These are phyloP conservation scores for Tillandsia leiboldiana DNA, from an alignment of 176 grass and related monocot species.

Conservation along the genomic window DNA sequence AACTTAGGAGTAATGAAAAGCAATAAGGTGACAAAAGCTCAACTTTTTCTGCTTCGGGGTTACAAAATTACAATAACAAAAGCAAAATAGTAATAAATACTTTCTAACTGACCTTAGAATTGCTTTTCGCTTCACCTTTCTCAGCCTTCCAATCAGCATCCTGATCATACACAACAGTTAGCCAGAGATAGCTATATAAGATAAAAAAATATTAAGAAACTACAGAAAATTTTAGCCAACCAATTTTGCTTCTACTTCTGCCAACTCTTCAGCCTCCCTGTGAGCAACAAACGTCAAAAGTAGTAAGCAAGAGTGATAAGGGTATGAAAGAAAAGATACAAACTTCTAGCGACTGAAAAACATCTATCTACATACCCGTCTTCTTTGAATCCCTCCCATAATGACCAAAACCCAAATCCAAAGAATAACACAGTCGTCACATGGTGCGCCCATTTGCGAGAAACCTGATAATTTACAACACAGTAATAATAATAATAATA, in stretches of 20 bases:
- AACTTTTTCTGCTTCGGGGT: not conserved
- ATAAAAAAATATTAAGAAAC: conserved; percentile 5
- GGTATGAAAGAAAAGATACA: conserved; percentile 6
- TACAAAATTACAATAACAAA: not conserved
- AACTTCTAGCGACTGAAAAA: not conserved
- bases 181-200: conserved; percentile 13
- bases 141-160: conserved; percentile 69
- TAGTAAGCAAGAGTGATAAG: conserved; percentile 11
- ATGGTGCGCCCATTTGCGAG: conserved; percentile 90
- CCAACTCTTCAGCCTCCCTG: conserved; percentile 78
- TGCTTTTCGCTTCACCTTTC: conserved; percentile 51
- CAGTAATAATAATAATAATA: too few relatives aligned
- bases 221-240: conserved; percentile 36
- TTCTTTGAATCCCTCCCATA: conserved; percentile 94
- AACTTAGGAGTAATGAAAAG: not conserved
- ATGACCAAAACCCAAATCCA: conserved; percentile 85
- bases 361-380: conserved; percentile 41
- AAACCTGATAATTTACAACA: conserved; percentile 6
- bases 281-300: conserved; percentile 4
- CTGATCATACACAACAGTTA: conserved; percentile 41
- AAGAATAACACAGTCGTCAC: conserved; percentile 87
- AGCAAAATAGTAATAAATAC: not conserved
- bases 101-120: conserved; percentile 47
- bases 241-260: conserved; percentile 88
- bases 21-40: not conserved